These are phyloP conservation scores for Hamamelis virginiana DNA, from an alignment of 164 flowering plant species.

Conservation along the genomic window DNA sequence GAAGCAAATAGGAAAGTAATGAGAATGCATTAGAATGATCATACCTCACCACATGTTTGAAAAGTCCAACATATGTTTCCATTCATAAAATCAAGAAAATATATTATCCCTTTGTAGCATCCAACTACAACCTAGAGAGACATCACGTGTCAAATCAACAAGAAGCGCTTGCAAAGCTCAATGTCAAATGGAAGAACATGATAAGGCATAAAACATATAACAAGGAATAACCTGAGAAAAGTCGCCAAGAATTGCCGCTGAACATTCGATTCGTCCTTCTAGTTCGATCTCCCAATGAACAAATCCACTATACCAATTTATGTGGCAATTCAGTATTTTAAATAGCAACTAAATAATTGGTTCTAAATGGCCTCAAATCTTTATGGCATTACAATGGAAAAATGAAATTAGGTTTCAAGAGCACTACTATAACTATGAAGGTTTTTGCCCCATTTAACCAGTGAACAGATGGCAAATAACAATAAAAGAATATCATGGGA, in stretches of 20 bases:
- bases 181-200: neutral
- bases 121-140: slow-evolving; percentile 75
- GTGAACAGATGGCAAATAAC: neutral
- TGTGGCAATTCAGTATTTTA: slow-evolving; percentile 6
- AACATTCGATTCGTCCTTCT: slow-evolving; percentile 81
- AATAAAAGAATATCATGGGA: neutral
- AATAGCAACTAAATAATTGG: neutral
- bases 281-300: slow-evolving; percentile 64
- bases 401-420: neutral
- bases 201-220: neutral
- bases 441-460: neutral
- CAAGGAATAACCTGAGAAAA: slow-evolving; percentile 63
- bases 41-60: slow-evolving; percentile 84
- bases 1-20: neutral
- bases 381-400: neutral
- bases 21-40: slow-evolving; percentile 2
- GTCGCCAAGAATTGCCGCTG: slow-evolving; percentile 74
- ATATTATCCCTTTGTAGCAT: slow-evolving; percentile 82
- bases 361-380: neutral
- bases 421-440: neutral
- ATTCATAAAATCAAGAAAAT: slow-evolving; percentile 67
- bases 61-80: slow-evolving; percentile 77
- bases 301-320: slow-evolving; percentile 50
- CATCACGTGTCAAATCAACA: slow-evolving; percentile 5
- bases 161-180: neutral